Evolutionary conservation across 2,329 filamentous ascomycete genomes (phyloP).

Genomic region (Sporothrix pseudoabietina): DNA sequence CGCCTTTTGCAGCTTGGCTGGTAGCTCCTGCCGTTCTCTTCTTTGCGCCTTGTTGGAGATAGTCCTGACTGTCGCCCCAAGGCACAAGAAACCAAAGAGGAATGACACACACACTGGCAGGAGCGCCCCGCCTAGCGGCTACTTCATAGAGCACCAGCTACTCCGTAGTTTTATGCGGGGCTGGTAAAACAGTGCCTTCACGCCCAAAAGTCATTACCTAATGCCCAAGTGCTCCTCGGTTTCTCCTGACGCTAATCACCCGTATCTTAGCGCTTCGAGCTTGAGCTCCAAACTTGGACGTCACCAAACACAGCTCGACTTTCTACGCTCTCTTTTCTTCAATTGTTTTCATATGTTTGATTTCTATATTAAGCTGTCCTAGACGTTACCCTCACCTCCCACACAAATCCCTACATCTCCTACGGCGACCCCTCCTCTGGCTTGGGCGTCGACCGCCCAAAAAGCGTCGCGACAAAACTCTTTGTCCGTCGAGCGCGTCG

Average conservation of each 20-base stretch:
- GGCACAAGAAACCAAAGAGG: neutral
- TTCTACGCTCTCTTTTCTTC: neutral
- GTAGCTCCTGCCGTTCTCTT: conserved; percentile 8
- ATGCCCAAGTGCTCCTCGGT: neutral
- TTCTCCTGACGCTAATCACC: neutral
- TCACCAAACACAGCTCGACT: neutral
- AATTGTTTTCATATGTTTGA: neutral
- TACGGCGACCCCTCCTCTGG: conserved; percentile 28
- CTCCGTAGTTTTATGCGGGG: neutral
- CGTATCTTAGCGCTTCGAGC: neutral
- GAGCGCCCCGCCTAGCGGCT: neutral
- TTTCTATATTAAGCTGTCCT: neutral
- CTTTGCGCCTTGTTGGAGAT: conserved; percentile 11
- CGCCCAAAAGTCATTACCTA: conserved; percentile 15
- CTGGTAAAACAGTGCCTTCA: neutral
- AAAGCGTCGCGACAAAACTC: conserved; percentile 52
- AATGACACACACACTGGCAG: conserved; percentile 6
- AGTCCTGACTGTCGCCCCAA: neutral
- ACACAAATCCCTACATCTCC: neutral
- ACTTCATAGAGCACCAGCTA: neutral
- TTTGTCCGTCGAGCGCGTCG: conserved; percentile 43
- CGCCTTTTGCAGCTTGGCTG: neutral
- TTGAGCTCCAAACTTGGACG: neutral
- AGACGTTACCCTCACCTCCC: too few relatives aligned
- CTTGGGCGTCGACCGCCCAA: conserved; percentile 42